Conservation (phyloP, 805 yeast species). For the Starmerella geochares region DNA sequence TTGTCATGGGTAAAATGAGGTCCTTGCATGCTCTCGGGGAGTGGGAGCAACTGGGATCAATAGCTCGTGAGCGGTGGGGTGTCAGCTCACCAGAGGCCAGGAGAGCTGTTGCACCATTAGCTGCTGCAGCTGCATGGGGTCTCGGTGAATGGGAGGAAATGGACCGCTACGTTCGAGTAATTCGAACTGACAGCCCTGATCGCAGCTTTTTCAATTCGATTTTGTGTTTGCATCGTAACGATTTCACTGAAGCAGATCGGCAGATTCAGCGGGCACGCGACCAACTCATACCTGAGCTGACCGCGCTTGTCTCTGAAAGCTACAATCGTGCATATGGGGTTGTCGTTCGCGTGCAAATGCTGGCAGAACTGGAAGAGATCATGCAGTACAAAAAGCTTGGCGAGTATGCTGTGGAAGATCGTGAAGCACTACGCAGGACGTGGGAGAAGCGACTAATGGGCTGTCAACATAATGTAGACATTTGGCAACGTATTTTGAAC, state of each 20-base stretch:
- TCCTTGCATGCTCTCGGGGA: conserved; percentile 97
- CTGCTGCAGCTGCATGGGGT: conserved; percentile 99
- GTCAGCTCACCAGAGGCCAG: conserved; percentile 60
- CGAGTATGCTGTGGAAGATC: conserved; percentile 61
- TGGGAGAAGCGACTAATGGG: conserved; percentile 91
- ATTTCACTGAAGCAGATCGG: conserved; percentile 66
- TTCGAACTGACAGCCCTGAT: conserved; percentile 89
- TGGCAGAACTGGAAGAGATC: conserved; percentile 92
- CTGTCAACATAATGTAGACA: conserved; percentile 92
- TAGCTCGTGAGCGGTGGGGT: conserved; percentile 81
- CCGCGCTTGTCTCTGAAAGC: conserved; percentile 90
- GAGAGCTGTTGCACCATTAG: conserved; percentile 85
- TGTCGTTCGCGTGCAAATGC: conserved; percentile 92
- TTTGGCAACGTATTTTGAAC: conserved; percentile 94
- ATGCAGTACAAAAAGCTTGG: conserved; percentile 79
- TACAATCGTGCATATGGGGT: conserved; percentile 95
- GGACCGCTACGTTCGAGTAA: conserved; percentile 80
- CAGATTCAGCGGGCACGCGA: conserved; percentile 83
- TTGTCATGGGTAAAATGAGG: conserved; percentile 95
- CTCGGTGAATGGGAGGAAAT: conserved; percentile 92
- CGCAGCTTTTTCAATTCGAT: conserved; percentile 91
- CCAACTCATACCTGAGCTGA: conserved; percentile 78
- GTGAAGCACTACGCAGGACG: conserved; percentile 70
- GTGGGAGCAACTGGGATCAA: conserved; percentile 83
- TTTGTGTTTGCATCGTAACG: conserved; percentile 70